Evolutionary conservation across 1,139 yeast species (phyloP).

Genomic region (Hemisphaericaspora xylofermentans): DNA sequence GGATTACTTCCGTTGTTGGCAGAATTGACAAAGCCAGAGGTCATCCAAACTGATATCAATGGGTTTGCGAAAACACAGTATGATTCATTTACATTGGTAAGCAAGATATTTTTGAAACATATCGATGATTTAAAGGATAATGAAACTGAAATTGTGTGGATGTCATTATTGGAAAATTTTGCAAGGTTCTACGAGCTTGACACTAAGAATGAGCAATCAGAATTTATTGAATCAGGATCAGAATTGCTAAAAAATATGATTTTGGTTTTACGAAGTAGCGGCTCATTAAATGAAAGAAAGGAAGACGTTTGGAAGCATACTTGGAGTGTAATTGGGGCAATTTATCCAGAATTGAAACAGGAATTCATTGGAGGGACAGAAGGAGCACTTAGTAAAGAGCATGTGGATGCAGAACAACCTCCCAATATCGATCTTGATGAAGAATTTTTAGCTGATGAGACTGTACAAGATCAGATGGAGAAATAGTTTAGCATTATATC

Average conservation of each 20-base stretch:
- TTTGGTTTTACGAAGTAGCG: conserved; percentile 35
- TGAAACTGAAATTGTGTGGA: conserved; percentile 33
- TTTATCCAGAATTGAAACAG: conserved; percentile 44
- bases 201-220: conserved; percentile 32
- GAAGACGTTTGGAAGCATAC: conserved; percentile 31
- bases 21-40: conserved; percentile 65
- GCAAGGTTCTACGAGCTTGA: conserved; percentile 25
- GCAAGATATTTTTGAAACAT: conserved; percentile 69
- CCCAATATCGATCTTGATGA: neutral
- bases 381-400: conserved; percentile 4
- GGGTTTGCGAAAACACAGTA: conserved; percentile 67
- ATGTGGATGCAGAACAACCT: neutral
- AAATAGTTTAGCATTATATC: neutral
- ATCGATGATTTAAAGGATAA: conserved; percentile 22
- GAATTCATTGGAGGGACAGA: conserved; percentile 15
- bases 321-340: conserved; percentile 44
- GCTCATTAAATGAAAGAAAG: conserved; percentile 23
- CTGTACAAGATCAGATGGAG: neutral
- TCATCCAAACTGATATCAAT: conserved; percentile 58
- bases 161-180: conserved; percentile 35
- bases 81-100: conserved; percentile 64
- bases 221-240: conserved; percentile 52
- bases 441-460: neutral
- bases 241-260: conserved; percentile 65
- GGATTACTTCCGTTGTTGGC: conserved; percentile 76